phyloP scores from a whole-genome alignment of 2,329 filamentous ascomycete species.

The Lizonia empirigonia region DNA sequence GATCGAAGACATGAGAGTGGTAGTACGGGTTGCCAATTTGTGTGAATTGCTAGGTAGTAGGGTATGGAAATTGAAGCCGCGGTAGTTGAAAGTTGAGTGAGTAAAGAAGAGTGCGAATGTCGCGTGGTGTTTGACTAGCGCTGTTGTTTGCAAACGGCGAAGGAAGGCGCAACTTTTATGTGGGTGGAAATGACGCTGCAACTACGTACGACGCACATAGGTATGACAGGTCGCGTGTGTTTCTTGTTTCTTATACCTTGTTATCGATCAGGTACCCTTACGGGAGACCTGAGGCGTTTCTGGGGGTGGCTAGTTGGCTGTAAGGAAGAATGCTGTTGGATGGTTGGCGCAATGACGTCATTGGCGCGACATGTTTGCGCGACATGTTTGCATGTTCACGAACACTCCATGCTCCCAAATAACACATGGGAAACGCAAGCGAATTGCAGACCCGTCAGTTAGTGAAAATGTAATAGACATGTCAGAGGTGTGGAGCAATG shows the following conservation, averaged over 20 bases:
- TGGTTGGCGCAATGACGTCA: constrained; percentile 29
- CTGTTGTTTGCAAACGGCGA: constrained; percentile 12
- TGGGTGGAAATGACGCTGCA: constrained; percentile 25
- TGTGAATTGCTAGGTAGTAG: neutral
- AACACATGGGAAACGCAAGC: too few species aligned
- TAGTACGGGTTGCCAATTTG: neutral
- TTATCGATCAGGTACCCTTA: constrained; percentile 8
- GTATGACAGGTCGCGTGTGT: neutral
- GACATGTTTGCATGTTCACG: neutral
- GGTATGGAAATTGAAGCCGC: neutral
- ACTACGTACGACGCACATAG: constrained; percentile 23
- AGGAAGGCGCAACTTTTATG: constrained; percentile 17
- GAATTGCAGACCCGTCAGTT: too few species aligned
- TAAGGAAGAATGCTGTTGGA: constrained; percentile 19
- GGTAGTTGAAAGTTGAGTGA: neutral
- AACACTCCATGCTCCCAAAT: too few species aligned
- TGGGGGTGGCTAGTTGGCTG: constrained; percentile 26
- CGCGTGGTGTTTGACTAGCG: constrained; percentile 2
- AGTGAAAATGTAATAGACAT: too few species aligned
- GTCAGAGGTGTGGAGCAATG: too few species aligned
- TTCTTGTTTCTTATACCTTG: constrained; percentile 18
- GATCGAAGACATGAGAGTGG: constrained; percentile 42
- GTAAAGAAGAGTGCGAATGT: neutral
- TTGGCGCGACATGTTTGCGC: constrained; percentile 5
- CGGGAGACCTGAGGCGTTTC: constrained; percentile 11